Conservation (phyloP, 1,284 basidiomycete genomes). For the Ganoderma lingzhi region DNA sequence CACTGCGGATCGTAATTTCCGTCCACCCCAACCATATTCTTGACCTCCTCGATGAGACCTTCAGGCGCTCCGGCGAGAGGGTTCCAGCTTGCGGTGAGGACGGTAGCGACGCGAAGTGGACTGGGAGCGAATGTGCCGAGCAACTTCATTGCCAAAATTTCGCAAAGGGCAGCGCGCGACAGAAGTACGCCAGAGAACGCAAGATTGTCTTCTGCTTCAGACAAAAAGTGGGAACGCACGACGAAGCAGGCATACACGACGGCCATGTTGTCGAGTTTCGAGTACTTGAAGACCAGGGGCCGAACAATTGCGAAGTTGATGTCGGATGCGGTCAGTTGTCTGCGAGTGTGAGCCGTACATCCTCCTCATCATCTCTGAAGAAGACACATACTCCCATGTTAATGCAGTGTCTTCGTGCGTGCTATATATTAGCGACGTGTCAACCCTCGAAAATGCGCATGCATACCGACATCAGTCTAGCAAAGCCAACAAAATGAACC, state of each 20-base stretch:
- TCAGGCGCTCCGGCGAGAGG: conserved; percentile 82
- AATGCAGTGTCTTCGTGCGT: conserved; percentile 70
- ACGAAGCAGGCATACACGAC: conserved; percentile 81
- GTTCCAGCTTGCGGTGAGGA: conserved; percentile 82
- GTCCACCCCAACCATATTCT: conserved; percentile 60
- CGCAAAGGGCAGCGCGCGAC: conserved; percentile 81
- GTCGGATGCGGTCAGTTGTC: conserved; percentile 83
- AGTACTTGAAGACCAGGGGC: conserved; percentile 83
- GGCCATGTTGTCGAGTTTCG: conserved; percentile 76
- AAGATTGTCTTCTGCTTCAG: conserved; percentile 66
- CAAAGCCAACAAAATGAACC: conserved; percentile 19
- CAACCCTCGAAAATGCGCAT: background rate
- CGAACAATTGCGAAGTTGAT: conserved; percentile 86
- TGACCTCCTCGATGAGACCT: conserved; percentile 71
- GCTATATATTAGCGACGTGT: conserved; percentile 19
- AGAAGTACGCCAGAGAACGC: conserved; percentile 78
- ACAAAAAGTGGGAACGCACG: conserved; percentile 62
- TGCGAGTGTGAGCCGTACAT: conserved; percentile 37
- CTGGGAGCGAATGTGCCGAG: conserved; percentile 76
- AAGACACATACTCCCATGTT: conserved; percentile 72
- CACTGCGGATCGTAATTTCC: conserved; percentile 70
- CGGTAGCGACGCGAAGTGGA: conserved; percentile 76
- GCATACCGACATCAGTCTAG: conserved; percentile 57
- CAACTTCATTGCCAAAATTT: conserved; percentile 88
- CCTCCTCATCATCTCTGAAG: background rate